A percentile compares a stretch with the other conserved stretches of the same genome.
phyloP scores from a whole-genome alignment of 2,329 filamentous ascomycete genomes.

The Endoconidiophora laricicola region DNA sequence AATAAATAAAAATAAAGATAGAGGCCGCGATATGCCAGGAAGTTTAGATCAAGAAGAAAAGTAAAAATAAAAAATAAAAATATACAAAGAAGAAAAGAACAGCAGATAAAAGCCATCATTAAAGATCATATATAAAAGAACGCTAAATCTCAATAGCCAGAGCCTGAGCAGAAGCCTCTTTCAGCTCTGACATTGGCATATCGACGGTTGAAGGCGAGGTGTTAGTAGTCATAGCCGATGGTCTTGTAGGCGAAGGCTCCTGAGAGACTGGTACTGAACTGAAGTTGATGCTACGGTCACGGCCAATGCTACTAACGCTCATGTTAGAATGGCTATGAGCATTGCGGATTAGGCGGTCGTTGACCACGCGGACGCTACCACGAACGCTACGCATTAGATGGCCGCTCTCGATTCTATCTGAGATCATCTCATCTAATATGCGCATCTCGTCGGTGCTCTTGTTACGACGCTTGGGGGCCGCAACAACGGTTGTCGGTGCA shows the following conservation, averaged over 20 bases:
- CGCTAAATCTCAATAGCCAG: conserved; percentile 7
- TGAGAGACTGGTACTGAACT: conserved; percentile 5
- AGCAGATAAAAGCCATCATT: neutral
- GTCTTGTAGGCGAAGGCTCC: conserved; percentile 8
- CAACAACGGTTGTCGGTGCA: conserved; percentile 16
- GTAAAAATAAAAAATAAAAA: conserved; percentile 1
- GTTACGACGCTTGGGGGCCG: conserved; percentile 28
- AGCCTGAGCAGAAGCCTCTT: conserved; percentile 3
- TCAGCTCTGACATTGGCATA: neutral
- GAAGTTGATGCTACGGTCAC: conserved; percentile 1
- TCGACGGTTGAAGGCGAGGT: neutral
- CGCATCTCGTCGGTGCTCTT: conserved; percentile 85
- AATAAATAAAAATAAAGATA: neutral
- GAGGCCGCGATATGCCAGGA: neutral
- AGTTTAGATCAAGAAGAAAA: neutral
- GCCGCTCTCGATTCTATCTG: conserved; percentile 65
- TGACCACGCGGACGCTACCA: conserved; percentile 41
- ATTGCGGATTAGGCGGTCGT: conserved; percentile 9
- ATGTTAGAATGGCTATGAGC: conserved; percentile 4
- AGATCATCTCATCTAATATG: conserved; percentile 93
- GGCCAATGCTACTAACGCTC: neutral
- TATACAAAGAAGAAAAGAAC: conserved; percentile 2
- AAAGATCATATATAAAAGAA: conserved; percentile 2
- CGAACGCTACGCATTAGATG: conserved; percentile 49
- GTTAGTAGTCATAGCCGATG: neutral